Base-by-base conservation (phyloP, 106 monocot genomes). In the Dendrobium catenatum region DNA sequence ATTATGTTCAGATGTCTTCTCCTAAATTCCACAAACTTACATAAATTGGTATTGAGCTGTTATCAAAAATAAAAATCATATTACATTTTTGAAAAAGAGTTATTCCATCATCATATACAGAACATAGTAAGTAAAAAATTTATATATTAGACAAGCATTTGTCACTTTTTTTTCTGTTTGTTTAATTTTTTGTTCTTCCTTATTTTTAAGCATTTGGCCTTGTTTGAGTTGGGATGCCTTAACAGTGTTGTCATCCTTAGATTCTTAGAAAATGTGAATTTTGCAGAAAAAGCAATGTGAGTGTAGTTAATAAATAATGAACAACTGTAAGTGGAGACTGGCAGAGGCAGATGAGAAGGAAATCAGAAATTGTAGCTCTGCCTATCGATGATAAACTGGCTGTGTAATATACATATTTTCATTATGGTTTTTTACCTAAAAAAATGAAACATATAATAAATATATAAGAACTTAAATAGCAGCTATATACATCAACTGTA, bases 211-310 rank as follows among this genome's bases (percentile, higher is more conserved):
- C 73, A 42, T 73, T 26, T 73, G 42, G 42, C 18, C 19, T 73
- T 73, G 8, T 73, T 20, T 70, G 70, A 31, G 31, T 9, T 70
- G 33, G 70, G 70, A 70, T 70, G 70, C 70, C 70, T 70, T 70
- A 33, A 70, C 70, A 2, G 70, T 33, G 29, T 31, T 10, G 70
- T 9, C 4, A 59, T 70, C 33, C 31, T 70, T 70, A 33, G 70
- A 70, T 70, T 70, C 33, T 13, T 70, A 20, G 70, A 70, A 70
- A 70, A 70, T 29, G 31, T 70, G 26, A 26, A 20, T 22, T 59
- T 70, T 70, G 26, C 70, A 29, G 31, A 70, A 11, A 70, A 70
- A 70, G 70, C 31, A 13, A 70, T 13, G 70, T 26, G 70, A 29
- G 70, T 70, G 26, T 67, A 55, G 9, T 55, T 55, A 15, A 15